Conservation (phyloP, 2,329 filamentous ascomycete species). For the Stylonectria norvegica region DNA sequence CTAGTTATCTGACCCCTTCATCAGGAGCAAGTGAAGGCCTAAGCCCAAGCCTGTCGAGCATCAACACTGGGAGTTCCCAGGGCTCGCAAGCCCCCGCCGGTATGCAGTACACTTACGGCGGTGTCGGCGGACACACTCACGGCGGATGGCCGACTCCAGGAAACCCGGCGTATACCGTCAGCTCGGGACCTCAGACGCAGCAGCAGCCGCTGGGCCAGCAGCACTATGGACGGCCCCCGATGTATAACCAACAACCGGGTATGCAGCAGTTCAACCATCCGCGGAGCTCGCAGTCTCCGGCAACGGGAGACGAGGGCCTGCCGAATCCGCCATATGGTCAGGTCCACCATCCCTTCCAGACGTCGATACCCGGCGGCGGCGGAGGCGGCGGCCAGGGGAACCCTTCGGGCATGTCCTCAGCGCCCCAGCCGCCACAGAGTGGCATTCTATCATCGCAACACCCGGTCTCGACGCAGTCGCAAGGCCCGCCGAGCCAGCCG, state of each 20-base stretch:
- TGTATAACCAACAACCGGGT: slow-evolving; percentile 51
- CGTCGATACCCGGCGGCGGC: slow-evolving; percentile 49
- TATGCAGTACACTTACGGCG: slow-evolving; percentile 47
- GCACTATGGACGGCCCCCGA: slow-evolving; percentile 26
- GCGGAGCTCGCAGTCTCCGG: slow-evolving; percentile 43
- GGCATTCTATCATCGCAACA: slow-evolving; percentile 28
- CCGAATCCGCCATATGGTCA: slow-evolving; percentile 66
- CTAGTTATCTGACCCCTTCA: slow-evolving; percentile 35
- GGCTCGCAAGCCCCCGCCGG: slow-evolving; percentile 53
- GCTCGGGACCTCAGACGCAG: slow-evolving; percentile 37
- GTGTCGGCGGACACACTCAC: slow-evolving; percentile 50
- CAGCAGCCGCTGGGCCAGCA: slow-evolving; percentile 28
- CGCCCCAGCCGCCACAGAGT: slow-evolving; percentile 27
- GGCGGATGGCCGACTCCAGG: slow-evolving; percentile 59
- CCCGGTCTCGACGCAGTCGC: slow-evolving; percentile 39
- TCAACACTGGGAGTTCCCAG: slow-evolving; percentile 57
- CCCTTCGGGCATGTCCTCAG: slow-evolving; percentile 26
- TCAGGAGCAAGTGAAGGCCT: slow-evolving; percentile 58
- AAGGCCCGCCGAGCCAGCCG: slow-evolving; percentile 49
- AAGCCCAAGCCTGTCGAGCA: slow-evolving; percentile 58
- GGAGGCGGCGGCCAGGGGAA: slow-evolving; percentile 37
- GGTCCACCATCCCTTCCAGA: slow-evolving; percentile 62
- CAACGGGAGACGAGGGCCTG: slow-evolving; percentile 57
- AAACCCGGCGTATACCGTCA: slow-evolving; percentile 49
- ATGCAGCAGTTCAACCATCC: slow-evolving; percentile 36